Evolutionary conservation across 1,139 yeast species (phyloP), one percentile per base, ranked within the genome.

Genomic region (Entelexis paramagnoliae): DNA sequence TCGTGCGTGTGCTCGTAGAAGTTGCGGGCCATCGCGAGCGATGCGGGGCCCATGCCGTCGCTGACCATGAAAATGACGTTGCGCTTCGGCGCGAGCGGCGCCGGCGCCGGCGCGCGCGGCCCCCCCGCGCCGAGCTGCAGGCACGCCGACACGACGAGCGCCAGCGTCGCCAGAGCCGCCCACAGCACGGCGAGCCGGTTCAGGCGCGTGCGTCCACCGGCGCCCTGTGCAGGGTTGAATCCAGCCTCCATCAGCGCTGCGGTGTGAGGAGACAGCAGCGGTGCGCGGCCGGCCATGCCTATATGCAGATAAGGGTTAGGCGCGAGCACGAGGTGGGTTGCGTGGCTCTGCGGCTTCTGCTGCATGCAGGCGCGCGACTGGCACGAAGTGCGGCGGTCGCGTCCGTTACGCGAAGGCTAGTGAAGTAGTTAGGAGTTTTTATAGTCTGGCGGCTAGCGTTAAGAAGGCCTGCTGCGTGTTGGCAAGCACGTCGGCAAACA

Each of bases 41-140:
- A 80, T 0, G 93, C 83, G 1, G 95, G 94, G 0, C 95, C 95
- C 83, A 86, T 85, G 26, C 96, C 95, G 66, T 87, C 96, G 2
- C 94, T 81, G 20, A 87, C 93, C 78, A 86, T 80, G 71, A 87
- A 83, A 47, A 87, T 82, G 51, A 86, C 75, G 61, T 86, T 86
- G 61, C 77, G 78, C 59, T 67, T 67, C 11, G 35, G 35, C 13
- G 46, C 39, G n/a, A 14, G 47, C 24, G 46, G 29, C n/a, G n/a
- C n/a, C n/a, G n/a, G n/a, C n/a, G n/a, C n/a, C 34, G 22, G 20
- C 20, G 41, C 20, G 17, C 17, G 19, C 35, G 40, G 19, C 17
- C n/a, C n/a, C n/a, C n/a, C n/a, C n/a, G n/a, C n/a, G n/a, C 22
- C 24, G n/a, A 22, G 14, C 6, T 35, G 41, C 40, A 28, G 3